Percentiles rank a stretch among this genome's conserved stretches.
These are phyloP conservation scores for Colletotrichum sp. DNA, from an alignment of 2,329 filamentous ascomycete genomes.

Conservation along the genomic window DNA sequence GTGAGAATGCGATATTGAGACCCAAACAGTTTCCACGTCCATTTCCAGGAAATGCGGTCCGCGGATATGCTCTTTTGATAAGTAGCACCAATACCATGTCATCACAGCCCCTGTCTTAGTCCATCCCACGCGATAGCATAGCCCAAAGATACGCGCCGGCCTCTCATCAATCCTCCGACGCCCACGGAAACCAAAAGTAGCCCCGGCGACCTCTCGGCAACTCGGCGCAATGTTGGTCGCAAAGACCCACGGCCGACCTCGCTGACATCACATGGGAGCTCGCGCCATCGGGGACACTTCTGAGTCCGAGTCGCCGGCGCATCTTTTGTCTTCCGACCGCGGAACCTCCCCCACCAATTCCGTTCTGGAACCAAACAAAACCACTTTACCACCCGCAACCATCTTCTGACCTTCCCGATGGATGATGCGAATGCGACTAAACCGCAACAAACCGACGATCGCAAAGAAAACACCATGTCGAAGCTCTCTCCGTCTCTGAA, in stretches of 20 bases:
- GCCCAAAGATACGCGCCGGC: not conserved
- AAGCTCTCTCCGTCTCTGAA: conserved; percentile 77
- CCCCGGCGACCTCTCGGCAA: conserved; percentile 1
- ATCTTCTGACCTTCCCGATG: not conserved
- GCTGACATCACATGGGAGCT: conserved; percentile 15
- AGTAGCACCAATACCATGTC: not conserved
- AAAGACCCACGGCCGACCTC: not conserved
- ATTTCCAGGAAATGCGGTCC: not conserved
- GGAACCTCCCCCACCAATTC: not conserved
- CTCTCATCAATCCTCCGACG: not conserved
- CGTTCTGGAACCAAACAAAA: conserved; percentile 2
- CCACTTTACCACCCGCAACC: not conserved
- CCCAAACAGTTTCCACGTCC: not conserved
- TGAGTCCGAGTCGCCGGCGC: not conserved
- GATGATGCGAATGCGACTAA: not conserved
- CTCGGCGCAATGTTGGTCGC: conserved; percentile 9
- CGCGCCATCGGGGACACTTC: conserved; percentile 1
- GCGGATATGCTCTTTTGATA: conserved; percentile 12
- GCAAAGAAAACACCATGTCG: conserved; percentile 58
- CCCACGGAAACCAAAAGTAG: conserved; percentile 8
- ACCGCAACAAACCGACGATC: not conserved
- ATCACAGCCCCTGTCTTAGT: not conserved
- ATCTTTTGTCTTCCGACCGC: conserved; percentile 16
- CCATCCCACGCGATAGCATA: not conserved
- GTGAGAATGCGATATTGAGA: not conserved